A percentile compares a stretch with the other conserved stretches of the same genome.
Evolutionary conservation across 106 monocot genomes (phyloP).

Genomic region (Agapanthus africanus): DNA sequence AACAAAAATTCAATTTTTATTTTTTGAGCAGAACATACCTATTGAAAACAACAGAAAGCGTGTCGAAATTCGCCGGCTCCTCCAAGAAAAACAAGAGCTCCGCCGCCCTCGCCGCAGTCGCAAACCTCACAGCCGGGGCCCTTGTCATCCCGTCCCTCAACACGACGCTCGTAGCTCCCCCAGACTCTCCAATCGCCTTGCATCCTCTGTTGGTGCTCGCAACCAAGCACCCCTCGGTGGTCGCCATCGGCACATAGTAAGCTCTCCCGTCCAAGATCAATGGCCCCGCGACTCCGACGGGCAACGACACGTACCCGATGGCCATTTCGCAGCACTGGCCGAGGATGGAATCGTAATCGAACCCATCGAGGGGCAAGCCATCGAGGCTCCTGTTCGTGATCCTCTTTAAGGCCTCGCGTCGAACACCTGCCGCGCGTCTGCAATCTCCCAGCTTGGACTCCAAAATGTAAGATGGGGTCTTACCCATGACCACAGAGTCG

Average conservation of each 20-base stretch:
- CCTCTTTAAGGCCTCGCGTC: conserved; percentile 60
- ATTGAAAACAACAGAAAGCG: conserved; percentile 54
- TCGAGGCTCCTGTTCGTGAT: conserved; percentile 47
- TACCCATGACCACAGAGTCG: conserved; percentile 34
- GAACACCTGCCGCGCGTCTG: conserved; percentile 42
- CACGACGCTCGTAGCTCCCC: conserved; percentile 68
- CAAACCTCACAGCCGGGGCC: conserved; percentile 64
- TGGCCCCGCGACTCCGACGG: conserved; percentile 62
- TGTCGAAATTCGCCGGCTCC: conserved; percentile 57
- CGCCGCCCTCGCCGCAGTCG: conserved; percentile 49
- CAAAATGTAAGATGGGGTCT: conserved; percentile 47
- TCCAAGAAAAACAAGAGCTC: conserved; percentile 64
- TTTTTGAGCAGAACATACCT: no score
- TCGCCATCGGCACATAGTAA: conserved; percentile 77
- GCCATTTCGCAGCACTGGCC: conserved; percentile 93
- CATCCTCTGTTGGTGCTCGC: conserved; percentile 78
- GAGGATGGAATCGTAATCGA: conserved; percentile 58
- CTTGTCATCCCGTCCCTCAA: conserved; percentile 67
- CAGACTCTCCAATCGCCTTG: conserved; percentile 65
- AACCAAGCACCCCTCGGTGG: conserved; percentile 82
- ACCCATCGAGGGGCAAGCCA: conserved; percentile 66
- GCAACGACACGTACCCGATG: conserved; percentile 55
- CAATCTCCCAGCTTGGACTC: conserved; percentile 65
- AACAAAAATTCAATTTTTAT: not conserved
- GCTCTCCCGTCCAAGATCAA: conserved; percentile 1